phyloP scores from a whole-genome alignment of 2,329 filamentous ascomycete species.

The Basipetospora sp. region DNA sequence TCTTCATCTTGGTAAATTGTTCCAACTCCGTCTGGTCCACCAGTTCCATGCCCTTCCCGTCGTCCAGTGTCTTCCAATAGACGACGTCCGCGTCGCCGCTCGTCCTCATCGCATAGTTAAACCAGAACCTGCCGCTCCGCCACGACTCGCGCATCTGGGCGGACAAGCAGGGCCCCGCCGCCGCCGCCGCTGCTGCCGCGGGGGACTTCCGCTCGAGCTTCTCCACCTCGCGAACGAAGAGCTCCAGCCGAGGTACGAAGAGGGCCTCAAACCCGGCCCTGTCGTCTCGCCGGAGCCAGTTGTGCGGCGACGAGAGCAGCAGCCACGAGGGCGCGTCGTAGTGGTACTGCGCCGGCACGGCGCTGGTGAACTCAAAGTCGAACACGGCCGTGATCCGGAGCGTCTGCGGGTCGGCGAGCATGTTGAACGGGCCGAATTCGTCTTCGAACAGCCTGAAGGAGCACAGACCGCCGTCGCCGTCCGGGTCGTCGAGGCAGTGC shows the following conservation, averaged over 20 bases:
- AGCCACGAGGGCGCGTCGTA: conserved; percentile 27
- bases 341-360: conserved; percentile 23
- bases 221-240: conserved; percentile 22
- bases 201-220: conserved; percentile 12
- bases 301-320: conserved; percentile 14
- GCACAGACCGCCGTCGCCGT: too few relatives aligned
- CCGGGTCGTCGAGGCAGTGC: conserved; percentile 15
- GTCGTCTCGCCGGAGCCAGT: conserved; percentile 11
- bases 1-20: too few relatives aligned
- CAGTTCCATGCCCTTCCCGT: too few relatives aligned
- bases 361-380: conserved; percentile 27
- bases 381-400: conserved; percentile 22
- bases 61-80: conserved; percentile 18
- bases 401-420: conserved; percentile 22
- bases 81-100: conserved; percentile 21
- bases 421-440: conserved; percentile 23
- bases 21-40: too few relatives aligned
- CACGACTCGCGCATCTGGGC: conserved; percentile 21
- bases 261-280: conserved; percentile 12
- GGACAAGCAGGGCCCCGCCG: conserved; percentile 9
- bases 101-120: conserved; percentile 21
- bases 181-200: neutral
- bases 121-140: conserved; percentile 21
- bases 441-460: conserved; percentile 25
- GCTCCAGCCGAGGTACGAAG: conserved; percentile 20